Base-by-base conservation (phyloP, 2,329 filamentous ascomycete species). In the Metarhizium rileyi region DNA sequence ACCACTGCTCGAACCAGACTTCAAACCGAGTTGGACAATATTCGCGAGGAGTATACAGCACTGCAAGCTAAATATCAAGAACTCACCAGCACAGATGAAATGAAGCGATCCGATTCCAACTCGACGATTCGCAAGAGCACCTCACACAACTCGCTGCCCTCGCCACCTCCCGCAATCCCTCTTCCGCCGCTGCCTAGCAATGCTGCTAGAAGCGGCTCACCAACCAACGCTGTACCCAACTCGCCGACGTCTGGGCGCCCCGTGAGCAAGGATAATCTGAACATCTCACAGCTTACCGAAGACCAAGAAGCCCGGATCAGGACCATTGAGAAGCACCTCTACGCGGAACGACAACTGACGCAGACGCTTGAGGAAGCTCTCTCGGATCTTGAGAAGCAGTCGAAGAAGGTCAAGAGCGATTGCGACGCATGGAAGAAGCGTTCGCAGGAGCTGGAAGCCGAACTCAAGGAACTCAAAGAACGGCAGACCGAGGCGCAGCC, bases 261-360 rank as follows among this genome's bases (percentile, higher is more conserved):
- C 52, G 76, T 81, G 18, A 94, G 89, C 74, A 94, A 93, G 65
- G 89, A 95, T 60, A 78, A 67, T 44, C 52, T 69, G 44, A 74
- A 72, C 47, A 78, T 84, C 52, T 80, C 84, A 46, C 90, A 96
- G 61, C 78, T 95, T 56, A 81, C 91, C 52, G 91, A 97, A 62
- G 93, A 98, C 59, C 90, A 96, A 66, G 93, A 98, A 65, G 87
- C 88, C 41, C 90, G 90, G 55, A 94, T 98, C 63, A 84, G 87
- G 52, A 94, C 89, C 6, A 95, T 98, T 55, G 91, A 98, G 74
- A 97, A 96, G 73, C 90, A 97, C 63, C 78, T 98, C 23, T 86
- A 87, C 56, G 93, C 93, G 3, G 93, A 98, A 74, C 95, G 95
- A 65, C 91, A 97, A 66, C 83, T 98, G 52, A 98, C 91, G 0